Evolutionary conservation across 176 grass and related monocot genomes (phyloP).

Genomic region (Urochloa ruziziensis): DNA sequence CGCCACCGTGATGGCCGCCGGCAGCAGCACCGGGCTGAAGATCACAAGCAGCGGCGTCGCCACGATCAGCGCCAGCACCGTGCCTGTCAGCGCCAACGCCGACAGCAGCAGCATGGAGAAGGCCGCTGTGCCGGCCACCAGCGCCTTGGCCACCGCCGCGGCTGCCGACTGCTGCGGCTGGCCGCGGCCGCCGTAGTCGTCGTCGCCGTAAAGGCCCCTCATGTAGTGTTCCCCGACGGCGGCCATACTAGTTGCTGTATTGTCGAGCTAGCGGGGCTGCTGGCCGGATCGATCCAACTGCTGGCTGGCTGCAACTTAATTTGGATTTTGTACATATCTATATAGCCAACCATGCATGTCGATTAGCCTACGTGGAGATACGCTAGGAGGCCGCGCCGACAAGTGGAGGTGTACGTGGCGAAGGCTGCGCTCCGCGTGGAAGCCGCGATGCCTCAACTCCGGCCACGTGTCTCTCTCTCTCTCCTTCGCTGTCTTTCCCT

Average conservation of each 20-base stretch:
- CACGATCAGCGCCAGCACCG: conserved; percentile 58
- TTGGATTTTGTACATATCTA: too few relatives aligned
- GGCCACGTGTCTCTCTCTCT: too few relatives aligned
- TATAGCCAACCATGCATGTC: too few relatives aligned
- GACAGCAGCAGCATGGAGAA: conserved; percentile 54
- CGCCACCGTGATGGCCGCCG: conserved; percentile 36
- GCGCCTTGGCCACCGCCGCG: conserved; percentile 33
- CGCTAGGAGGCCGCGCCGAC: not conserved
- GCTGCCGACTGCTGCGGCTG: conserved; percentile 7
- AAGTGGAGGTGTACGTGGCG: not conserved
- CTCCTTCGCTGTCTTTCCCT: too few relatives aligned
- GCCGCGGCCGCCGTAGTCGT: conserved; percentile 3
- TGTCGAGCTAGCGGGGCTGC: too few relatives aligned
- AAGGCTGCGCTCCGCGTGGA: not conserved
- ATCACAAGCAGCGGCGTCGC: conserved; percentile 71
- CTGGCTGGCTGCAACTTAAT: not conserved
- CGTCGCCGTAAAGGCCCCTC: conserved; percentile 5
- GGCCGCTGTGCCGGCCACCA: conserved; percentile 10
- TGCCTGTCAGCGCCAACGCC: conserved; percentile 53
- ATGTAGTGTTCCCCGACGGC: conserved; percentile 17
- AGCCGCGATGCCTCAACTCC: not conserved
- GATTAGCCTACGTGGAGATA: not conserved
- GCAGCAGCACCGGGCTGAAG: conserved; percentile 80
- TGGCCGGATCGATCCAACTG: too few relatives aligned
- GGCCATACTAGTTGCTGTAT: too few relatives aligned